Evolutionary conservation across 805 yeast genomes (phyloP).

Genomic region (Naumovozyma baii): DNA sequence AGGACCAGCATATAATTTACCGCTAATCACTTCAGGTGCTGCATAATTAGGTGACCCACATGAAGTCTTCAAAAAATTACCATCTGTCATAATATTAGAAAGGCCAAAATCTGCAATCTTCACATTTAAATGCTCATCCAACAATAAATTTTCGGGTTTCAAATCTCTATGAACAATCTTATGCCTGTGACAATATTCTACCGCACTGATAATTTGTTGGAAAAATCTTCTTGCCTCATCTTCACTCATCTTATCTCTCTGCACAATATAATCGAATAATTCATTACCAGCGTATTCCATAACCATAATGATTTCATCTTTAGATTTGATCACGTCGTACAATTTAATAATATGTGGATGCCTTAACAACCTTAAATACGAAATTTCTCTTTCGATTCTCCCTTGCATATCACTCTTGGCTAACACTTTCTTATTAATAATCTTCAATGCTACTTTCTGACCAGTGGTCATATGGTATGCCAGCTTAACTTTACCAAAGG

Average conservation of each 20-base stretch:
- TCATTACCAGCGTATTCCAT: conserved; percentile 96
- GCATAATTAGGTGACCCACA: conserved; percentile 98
- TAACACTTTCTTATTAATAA: conserved; percentile 82
- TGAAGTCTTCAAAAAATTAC: conserved; percentile 85
- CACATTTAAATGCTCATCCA: conserved; percentile 84
- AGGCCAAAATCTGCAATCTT: conserved; percentile 95
- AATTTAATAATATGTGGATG: conserved; percentile 95
- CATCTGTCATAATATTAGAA: conserved; percentile 94
- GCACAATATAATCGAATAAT: conserved; percentile 89
- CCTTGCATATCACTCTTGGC: conserved; percentile 97
- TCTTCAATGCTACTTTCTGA: conserved; percentile 84
- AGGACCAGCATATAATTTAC: conserved; percentile 93
- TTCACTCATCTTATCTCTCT: conserved; percentile 86
- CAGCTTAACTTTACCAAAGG: conserved; percentile 90
- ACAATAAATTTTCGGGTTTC: conserved; percentile 85
- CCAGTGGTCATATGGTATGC: conserved; percentile 87
- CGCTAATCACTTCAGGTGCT: conserved; percentile 93
- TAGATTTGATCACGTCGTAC: conserved; percentile 89
- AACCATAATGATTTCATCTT: conserved; percentile 94
- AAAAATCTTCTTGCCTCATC: conserved; percentile 86
- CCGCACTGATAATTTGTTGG: conserved; percentile 94
- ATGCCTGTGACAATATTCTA: conserved; percentile 91
- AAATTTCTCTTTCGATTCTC: conserved; percentile 86
- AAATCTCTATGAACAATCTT: conserved; percentile 94
- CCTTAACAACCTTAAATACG: conserved; percentile 74